These are phyloP conservation scores for Neonectria ditissima DNA, from an alignment of 2,329 filamentous ascomycete species.

Conservation along the genomic window DNA sequence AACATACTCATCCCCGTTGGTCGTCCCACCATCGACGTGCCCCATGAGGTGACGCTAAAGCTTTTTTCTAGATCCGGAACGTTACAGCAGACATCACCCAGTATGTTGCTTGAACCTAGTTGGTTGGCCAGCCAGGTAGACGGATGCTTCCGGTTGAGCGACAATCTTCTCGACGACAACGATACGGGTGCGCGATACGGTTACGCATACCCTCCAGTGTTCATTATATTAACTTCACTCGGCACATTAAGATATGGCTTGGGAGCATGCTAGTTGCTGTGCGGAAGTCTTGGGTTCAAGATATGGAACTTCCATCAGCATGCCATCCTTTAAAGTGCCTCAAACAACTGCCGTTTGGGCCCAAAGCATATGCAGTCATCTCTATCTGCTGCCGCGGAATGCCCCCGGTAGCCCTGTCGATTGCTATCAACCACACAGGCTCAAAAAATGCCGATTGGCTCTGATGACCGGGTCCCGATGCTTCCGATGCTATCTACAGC, in stretches of 20 bases:
- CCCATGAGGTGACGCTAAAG: neutral
- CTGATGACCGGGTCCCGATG: neutral
- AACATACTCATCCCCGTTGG: neutral
- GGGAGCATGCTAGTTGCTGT: neutral
- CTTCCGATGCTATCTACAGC: neutral
- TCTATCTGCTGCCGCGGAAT: neutral
- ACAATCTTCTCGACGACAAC: neutral
- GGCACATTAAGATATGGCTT: neutral
- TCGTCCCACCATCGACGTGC: neutral
- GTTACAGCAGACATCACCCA: neutral
- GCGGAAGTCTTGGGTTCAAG: neutral
- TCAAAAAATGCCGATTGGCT: neutral
- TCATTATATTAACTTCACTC: neutral
- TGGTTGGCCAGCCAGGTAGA: neutral
- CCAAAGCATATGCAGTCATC: neutral
- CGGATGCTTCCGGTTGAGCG: neutral
- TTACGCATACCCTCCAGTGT: neutral
- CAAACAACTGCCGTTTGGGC: neutral
- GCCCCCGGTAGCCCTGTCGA: neutral
- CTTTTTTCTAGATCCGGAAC: neutral
- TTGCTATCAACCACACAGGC: neutral
- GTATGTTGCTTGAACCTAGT: neutral
- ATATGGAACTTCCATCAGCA: neutral
- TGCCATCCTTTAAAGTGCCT: neutral
- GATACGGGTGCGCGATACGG: neutral